Evolutionary conservation across 805 yeast genomes (phyloP), one percentile per base, ranked within the genome.

Genomic region (Candida pini): DNA sequence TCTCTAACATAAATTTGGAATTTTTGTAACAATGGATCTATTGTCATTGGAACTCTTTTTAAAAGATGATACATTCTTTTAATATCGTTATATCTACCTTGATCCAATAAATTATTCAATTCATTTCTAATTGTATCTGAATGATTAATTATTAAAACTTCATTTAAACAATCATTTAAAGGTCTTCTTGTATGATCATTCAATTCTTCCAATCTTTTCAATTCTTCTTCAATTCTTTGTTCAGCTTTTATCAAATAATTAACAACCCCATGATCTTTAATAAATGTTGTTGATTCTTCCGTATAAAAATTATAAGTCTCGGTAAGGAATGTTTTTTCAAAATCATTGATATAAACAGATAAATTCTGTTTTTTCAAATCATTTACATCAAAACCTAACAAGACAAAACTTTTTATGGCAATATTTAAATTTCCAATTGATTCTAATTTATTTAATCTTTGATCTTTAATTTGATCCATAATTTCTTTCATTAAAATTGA

Each of bases 181-280:
- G 80, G 78, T 45, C 78, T 75, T 54, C 82, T 82, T 5, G 96
- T 83, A 55, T 85, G 88, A 59, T 90, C 95, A 59, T 92, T 71
- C 51, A 83, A 81, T 55, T 81, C 72, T 37, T 78, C 79, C 42
- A 90, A 79, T 27, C 92, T 71, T 30, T 78, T 71, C 42, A 82
- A 76, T 61, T 92, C 98, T 55, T 88, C 96, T 25, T 73, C 73
- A 32, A 94, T 73, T 41, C 97, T 71, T 34, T 73, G 71, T 48
- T 84, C 88, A 26, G 96, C 95, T 56, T 81, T 85, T 41, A 73
- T 76, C 74, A 92, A 79, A 63, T 92, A 92, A 51, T 87, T 95
- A 17, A 89, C 90, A 31, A 90, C 90, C 44, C 87, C 82, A 57
- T 88, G 83, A 20, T 75, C 73, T 3, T 71, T 61, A 40, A 92